These are phyloP conservation scores for Aspergillus sp. DNA, from an alignment of 2,329 filamentous ascomycete species.

Conservation along the genomic window DNA sequence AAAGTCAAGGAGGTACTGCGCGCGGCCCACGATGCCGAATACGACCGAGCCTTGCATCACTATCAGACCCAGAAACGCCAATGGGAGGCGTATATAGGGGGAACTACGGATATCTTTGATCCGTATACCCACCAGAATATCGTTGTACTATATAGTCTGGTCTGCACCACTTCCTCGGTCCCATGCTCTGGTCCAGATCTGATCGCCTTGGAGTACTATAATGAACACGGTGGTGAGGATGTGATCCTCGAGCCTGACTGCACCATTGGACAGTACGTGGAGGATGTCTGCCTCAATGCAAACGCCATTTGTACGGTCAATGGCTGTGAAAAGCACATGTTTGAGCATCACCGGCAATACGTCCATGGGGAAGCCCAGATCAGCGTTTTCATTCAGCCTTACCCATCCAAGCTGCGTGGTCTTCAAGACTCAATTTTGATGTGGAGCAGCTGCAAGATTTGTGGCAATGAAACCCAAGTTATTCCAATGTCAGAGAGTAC, in stretches of 20 bases:
- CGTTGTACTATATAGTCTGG: slow-evolving; percentile 87
- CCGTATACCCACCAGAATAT: slow-evolving; percentile 96
- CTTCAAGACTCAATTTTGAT: slow-evolving; percentile 79
- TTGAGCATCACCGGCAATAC: slow-evolving; percentile 92
- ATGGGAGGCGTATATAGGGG: slow-evolving; percentile 93
- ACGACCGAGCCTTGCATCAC: slow-evolving; percentile 89
- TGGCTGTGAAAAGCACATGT: slow-evolving; percentile 84
- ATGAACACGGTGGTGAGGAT: slow-evolving; percentile 70
- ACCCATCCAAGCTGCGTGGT: slow-evolving; percentile 63
- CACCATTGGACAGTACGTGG: slow-evolving; percentile 91
- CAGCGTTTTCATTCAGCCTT: slow-evolving; percentile 82
- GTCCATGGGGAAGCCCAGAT: slow-evolving; percentile 94
- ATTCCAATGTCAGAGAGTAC: slow-evolving; percentile 90
- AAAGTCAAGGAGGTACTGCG: slow-evolving; percentile 92
- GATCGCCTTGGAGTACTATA: slow-evolving; percentile 90
- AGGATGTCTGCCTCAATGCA: slow-evolving; percentile 78
- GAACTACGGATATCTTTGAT: slow-evolving; percentile 85
- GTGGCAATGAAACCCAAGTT: slow-evolving; percentile 84
- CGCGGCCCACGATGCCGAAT: slow-evolving; percentile 93
- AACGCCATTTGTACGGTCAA: slow-evolving; percentile 77
- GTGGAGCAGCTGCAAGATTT: slow-evolving; percentile 96
- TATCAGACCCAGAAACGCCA: slow-evolving; percentile 93
- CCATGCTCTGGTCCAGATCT: slow-evolving; percentile 89
- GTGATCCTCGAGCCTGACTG: slow-evolving; percentile 77
- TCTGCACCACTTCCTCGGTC: slow-evolving; percentile 90